A percentile compares a stretch with the other conserved stretches of the same genome.
These are phyloP conservation scores for Marasmius tenuissimus DNA, from an alignment of 1,284 basidiomycete species.

Conservation along the genomic window DNA sequence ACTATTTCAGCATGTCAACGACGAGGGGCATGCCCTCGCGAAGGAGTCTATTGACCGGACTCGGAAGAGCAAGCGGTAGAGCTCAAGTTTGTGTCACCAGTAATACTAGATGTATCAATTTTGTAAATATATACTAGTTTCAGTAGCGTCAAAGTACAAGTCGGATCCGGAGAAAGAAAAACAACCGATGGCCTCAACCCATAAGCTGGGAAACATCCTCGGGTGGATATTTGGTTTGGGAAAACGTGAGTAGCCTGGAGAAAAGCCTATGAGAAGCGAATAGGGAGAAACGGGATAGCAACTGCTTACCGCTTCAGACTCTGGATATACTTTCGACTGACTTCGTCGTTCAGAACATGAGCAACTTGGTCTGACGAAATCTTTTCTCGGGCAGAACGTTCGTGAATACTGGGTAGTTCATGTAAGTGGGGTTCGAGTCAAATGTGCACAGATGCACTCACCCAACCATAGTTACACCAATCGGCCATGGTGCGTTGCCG, in stretches of 20 bases:
- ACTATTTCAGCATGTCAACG: slow-evolving; percentile 76
- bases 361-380: slow-evolving; percentile 96
- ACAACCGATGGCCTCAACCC: slow-evolving; percentile 53
- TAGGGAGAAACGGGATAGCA: slow-evolving; percentile 21
- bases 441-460: slow-evolving; percentile 36
- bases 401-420: slow-evolving; percentile 77
- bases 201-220: slow-evolving; percentile 89
- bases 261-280: slow-evolving; percentile 6
- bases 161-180: not conserved
- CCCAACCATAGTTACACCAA: slow-evolving; percentile 99
- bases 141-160: not conserved
- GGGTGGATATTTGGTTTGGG: slow-evolving; percentile 93
- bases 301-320: slow-evolving; percentile 81
- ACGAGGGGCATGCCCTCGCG: slow-evolving; percentile 73
- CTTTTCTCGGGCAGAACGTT: slow-evolving; percentile 95
- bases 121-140: not conserved
- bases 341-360: slow-evolving; percentile 98
- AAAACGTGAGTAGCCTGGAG: slow-evolving; percentile 84
- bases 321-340: slow-evolving; percentile 98
- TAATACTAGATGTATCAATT: not conserved
- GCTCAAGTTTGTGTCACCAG: not conserved
- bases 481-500: slow-evolving; percentile 99
- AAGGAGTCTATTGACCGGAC: not conserved
- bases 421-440: slow-evolving; percentile 5
- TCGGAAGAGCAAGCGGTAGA: not conserved